Evolutionary conservation across 2,329 filamentous ascomycete genomes (phyloP), one percentile per base, ranked within the genome.

Genomic region (Chaetomiaceae sp.): DNA sequence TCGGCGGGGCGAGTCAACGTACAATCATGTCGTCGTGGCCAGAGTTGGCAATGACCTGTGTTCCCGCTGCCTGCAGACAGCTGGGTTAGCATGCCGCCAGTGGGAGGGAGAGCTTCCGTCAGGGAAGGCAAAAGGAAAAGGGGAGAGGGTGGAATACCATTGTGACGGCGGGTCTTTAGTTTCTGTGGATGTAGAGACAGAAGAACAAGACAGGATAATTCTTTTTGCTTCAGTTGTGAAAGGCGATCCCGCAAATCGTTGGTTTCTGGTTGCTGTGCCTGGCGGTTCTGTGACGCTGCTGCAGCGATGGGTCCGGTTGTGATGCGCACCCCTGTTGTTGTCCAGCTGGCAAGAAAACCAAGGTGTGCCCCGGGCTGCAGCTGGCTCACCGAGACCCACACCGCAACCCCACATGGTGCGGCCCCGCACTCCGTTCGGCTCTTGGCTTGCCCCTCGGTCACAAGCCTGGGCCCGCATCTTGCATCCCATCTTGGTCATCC

Each of bases 1-100:
- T 38, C 11, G 36, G 45, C 15, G 27, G 47, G 48, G 48, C 31
- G n/a, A n/a, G n/a, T n/a, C n/a, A 63, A 83, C 89, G 68, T 91
- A 97, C 92, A 82, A 99, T 96, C 92, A 97, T 97, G 72, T 96
- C 92, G 87, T 97, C 92, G 78, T 99, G 94, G 68, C 88, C 87
- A 58, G 87, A 88, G 72, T 89, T 91, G 61, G 87, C 82, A 73
- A 91, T 91, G 66, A 89, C 84, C 77, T 91, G 88, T 55, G 87
- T 61, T 56, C 62, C 60, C 45, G 62, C 59, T 61, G 73, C 69
- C 72, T 76, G 59, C 15, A 53, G 25, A 23, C 27, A 36, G 40
- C 37, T 47, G 45, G 17, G 47, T 56, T 52, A 55, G 49, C 51
- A 51, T 36, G 51, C 33, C n/a, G n/a, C n/a, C n/a, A n/a, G n/a